phyloP scores from a whole-genome alignment of 257 asterid species.

The Fraxinus americana region DNA sequence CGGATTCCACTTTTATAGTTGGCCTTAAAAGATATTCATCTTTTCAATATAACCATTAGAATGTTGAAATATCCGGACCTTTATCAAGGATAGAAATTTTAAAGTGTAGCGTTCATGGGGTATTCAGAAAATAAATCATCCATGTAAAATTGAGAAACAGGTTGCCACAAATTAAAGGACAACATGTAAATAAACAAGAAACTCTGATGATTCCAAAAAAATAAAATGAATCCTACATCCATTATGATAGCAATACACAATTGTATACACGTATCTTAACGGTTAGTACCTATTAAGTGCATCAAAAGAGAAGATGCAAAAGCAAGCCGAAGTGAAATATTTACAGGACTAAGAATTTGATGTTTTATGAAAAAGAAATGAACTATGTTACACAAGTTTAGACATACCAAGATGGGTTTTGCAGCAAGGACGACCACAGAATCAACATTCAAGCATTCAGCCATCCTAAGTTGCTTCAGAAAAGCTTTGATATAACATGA shows the following conservation, averaged over 20 bases:
- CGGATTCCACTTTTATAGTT: too few species aligned
- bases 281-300: background rate
- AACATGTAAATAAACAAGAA: background rate
- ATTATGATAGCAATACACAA: background rate
- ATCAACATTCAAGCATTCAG: constrained; percentile 22
- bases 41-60: background rate
- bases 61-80: background rate
- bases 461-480: constrained; percentile 42
- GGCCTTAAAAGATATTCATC: background rate
- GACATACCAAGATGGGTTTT: constrained; percentile 1
- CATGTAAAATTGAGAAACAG: background rate
- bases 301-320: background rate
- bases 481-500: constrained; percentile 80
- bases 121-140: background rate
- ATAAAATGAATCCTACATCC: background rate
- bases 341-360: background rate
- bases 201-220: background rate
- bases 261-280: background rate
- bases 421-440: constrained; percentile 18
- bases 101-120: background rate
- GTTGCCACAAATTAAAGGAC: background rate
- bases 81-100: background rate
- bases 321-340: background rate
- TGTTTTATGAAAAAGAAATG: background rate
- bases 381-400: constrained; percentile 31